phyloP scores from a whole-genome alignment of 2,329 filamentous ascomycete species.

The Fusarium sp. region DNA sequence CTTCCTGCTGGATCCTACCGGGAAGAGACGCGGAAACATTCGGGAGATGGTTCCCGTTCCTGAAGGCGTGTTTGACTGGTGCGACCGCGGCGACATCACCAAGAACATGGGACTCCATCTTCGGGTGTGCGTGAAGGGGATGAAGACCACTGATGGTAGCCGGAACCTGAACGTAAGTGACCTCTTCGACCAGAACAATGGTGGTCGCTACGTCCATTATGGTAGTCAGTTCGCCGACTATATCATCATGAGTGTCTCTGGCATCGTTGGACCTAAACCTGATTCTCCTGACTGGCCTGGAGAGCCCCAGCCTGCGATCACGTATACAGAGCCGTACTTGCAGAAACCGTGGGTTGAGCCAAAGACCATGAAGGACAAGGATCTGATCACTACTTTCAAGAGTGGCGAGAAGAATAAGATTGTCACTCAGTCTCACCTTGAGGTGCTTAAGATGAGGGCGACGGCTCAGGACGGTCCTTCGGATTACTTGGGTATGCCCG shows the following conservation, averaged over 20 bases:
- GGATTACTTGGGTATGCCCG: not conserved
- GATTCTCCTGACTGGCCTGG: not conserved
- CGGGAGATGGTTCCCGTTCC: not conserved
- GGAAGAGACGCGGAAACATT: not conserved
- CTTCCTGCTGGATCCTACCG: not conserved
- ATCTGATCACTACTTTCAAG: not conserved
- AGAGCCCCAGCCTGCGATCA: not conserved
- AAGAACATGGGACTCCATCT: slow-evolving; percentile 4
- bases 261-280: not conserved
- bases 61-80: not conserved
- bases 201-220: not conserved
- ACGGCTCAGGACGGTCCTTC: not conserved
- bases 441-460: not conserved
- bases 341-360: not conserved
- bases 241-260: slow-evolving; percentile 3
- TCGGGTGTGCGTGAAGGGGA: not conserved
- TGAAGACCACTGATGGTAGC: not conserved
- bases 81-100: not conserved
- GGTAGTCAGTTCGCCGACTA: slow-evolving; percentile 3
- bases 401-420: not conserved
- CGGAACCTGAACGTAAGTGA: not conserved
- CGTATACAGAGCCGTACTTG: not conserved
- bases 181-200: slow-evolving; percentile 1
- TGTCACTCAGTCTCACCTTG: not conserved
- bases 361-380: not conserved